Conservation (phyloP, 176 grass and related monocot species). For the Rhynchospora tenuis region DNA sequence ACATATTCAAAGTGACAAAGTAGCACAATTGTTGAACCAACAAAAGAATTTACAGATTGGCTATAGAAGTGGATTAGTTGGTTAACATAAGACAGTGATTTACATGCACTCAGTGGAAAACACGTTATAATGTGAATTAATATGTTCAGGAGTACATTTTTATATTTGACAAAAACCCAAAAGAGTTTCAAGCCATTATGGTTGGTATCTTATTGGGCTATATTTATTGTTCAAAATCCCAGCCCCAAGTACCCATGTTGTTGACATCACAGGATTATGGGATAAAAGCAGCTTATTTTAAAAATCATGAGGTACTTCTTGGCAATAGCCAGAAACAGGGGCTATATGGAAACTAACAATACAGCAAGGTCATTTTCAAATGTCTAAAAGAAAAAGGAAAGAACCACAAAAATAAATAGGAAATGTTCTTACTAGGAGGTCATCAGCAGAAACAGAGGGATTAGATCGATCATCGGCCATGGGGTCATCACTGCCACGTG, state of each 20-base stretch:
- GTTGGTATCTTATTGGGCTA: background rate
- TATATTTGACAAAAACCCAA: background rate
- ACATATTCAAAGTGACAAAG: background rate
- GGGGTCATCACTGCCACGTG: constrained; percentile 89
- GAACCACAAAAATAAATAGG: background rate
- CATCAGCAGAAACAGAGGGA: constrained; percentile 80
- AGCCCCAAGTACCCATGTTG: background rate
- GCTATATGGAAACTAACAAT: background rate
- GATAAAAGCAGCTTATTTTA: background rate
- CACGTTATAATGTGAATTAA: background rate
- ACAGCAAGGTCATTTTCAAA: background rate
- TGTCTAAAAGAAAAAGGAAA: background rate
- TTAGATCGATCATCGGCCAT: constrained; percentile 71
- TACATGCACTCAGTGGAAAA: no score
- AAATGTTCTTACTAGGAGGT: constrained; percentile 77
- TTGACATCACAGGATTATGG: background rate
- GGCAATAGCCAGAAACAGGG: background rate
- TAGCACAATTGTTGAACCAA: background rate
- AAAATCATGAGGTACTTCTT: background rate
- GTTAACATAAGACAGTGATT: background rate
- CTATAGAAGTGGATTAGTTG: background rate
- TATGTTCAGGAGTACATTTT: background rate
- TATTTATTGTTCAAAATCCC: background rate
- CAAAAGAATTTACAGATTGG: background rate
- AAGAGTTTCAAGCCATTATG: background rate